A percentile compares a stretch with the other conserved stretches of the same genome.
phyloP scores from a whole-genome alignment of 257 asterid genomes.

The Jacaranda copaia region DNA sequence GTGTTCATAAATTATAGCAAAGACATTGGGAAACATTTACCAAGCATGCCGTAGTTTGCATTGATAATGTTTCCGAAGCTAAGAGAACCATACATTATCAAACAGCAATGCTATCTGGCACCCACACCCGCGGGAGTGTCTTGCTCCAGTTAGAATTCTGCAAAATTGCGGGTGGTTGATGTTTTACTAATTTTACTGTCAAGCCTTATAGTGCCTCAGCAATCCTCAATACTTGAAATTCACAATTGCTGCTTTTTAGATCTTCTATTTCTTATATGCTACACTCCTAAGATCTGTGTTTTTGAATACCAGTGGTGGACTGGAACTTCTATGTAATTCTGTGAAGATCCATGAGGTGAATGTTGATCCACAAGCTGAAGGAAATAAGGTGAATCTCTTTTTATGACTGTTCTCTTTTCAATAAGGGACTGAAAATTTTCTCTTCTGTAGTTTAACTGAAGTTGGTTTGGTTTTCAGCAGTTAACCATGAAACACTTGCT shows the following conservation, averaged over 20 bases:
- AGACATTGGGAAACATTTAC: too few relatives aligned
- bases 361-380: constrained; percentile 66
- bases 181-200: not conserved
- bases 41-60: too few relatives aligned
- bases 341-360: constrained; percentile 79
- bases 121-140: too few relatives aligned
- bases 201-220: constrained; percentile 6
- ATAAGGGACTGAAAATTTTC: not conserved
- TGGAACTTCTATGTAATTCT: constrained; percentile 92
- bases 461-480: constrained; percentile 50
- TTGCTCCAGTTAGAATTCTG: too few relatives aligned
- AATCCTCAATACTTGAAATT: not conserved
- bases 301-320: constrained; percentile 74
- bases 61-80: constrained; percentile 4
- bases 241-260: not conserved
- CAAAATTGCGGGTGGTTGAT: too few relatives aligned
- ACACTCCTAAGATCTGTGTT: constrained; percentile 21
- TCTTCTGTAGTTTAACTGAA: constrained; percentile 12
- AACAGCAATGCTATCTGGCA: too few relatives aligned
- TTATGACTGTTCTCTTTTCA: not conserved
- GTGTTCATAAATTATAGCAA: too few relatives aligned
- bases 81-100: too few relatives aligned
- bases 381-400: constrained; percentile 58
- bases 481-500: constrained; percentile 83
- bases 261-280: constrained; percentile 7